Percentiles rank a stretch among this genome's conserved stretches.
These are phyloP conservation scores for Chlamydomonas sphaeroides DNA, from an alignment of 139 green algal species.

Conservation along the genomic window DNA sequence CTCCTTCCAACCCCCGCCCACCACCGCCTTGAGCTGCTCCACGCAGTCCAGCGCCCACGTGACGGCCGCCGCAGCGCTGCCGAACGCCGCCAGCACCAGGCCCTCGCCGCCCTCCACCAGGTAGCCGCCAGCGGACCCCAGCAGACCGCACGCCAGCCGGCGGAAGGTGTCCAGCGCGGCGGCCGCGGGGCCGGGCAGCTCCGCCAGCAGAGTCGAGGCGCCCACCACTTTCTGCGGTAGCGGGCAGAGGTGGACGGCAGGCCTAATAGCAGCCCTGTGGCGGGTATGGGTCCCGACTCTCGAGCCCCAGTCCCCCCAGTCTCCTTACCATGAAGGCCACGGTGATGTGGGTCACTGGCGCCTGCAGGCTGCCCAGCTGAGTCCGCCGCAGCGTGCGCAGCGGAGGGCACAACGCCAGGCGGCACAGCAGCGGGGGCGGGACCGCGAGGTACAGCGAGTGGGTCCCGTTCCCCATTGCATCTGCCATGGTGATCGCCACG, in stretches of 20 bases:
- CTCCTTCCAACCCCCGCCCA: not conserved
- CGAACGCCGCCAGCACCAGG: constrained; percentile 33
- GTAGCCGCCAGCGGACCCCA: constrained; percentile 13
- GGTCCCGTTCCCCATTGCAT: no score
- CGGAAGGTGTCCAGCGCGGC: not conserved
- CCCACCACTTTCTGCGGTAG: constrained; percentile 18
- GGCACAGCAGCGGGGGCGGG: constrained; percentile 1
- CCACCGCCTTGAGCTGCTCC: not conserved
- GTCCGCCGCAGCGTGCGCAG: not conserved
- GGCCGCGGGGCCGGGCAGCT: constrained; percentile 3
- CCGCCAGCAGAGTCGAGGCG: constrained; percentile 21
- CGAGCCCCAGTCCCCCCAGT: not conserved
- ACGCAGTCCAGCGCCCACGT: constrained; percentile 27
- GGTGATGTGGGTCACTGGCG: not conserved
- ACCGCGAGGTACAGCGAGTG: constrained; percentile 17
- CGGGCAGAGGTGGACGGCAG: no score
- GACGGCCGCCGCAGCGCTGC: not conserved
- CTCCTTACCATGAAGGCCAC: constrained; percentile 2
- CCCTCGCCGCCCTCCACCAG: constrained; percentile 40
- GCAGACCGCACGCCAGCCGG: constrained; percentile 5
- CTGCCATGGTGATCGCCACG: no score
- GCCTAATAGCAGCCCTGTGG: not conserved
- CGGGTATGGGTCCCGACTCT: not conserved
- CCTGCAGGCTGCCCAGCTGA: constrained; percentile 9
- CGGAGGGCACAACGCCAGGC: not conserved